These are phyloP conservation scores for Phytophthora ohioensis DNA, from an alignment of 352 stramenopile species.

Conservation along the genomic window DNA sequence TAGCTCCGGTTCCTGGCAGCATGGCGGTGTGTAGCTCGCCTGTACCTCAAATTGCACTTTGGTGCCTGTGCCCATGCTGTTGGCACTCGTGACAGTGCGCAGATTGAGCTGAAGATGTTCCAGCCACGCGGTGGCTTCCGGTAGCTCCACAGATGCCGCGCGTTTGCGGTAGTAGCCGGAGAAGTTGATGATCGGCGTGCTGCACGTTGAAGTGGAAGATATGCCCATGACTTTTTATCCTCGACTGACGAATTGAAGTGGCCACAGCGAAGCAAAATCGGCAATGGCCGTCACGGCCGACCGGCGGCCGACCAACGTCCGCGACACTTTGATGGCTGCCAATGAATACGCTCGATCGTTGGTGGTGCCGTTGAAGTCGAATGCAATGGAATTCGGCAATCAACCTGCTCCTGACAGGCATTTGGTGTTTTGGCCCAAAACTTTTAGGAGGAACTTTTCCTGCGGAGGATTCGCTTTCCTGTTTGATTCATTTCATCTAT, in stretches of 20 bases:
- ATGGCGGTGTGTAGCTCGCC: conserved; percentile 35
- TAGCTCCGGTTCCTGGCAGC: conserved; percentile 26
- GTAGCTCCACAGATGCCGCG: conserved; percentile 40
- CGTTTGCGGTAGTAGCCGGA: conserved; percentile 42
- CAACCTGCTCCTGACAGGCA: no score
- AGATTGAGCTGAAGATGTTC: conserved; percentile 40
- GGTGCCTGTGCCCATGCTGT: background rate
- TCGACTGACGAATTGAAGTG: conserved; percentile 20
- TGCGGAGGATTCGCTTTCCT: no score
- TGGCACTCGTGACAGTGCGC: conserved; percentile 16
- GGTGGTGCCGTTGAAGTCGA: no score
- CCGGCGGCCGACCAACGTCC: conserved; percentile 11
- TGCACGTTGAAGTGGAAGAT: conserved; percentile 25
- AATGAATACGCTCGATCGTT: background rate
- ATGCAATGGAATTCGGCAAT: no score
- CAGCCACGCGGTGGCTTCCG: conserved; percentile 41
- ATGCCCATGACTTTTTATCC: conserved; percentile 26
- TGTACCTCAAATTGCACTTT: conserved; percentile 37
- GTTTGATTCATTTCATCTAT: no score
- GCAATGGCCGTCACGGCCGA: conserved; percentile 13
- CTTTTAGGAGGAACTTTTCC: no score
- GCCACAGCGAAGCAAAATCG: background rate
- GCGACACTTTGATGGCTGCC: conserved; percentile 29
- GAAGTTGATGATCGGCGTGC: conserved; percentile 42
- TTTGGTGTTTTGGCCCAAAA: no score